A percentile compares a stretch with the other conserved stretches of the same genome.
Conservation (phyloP, 768 basidiomycete genomes). For the Baorangia bicolor region DNA sequence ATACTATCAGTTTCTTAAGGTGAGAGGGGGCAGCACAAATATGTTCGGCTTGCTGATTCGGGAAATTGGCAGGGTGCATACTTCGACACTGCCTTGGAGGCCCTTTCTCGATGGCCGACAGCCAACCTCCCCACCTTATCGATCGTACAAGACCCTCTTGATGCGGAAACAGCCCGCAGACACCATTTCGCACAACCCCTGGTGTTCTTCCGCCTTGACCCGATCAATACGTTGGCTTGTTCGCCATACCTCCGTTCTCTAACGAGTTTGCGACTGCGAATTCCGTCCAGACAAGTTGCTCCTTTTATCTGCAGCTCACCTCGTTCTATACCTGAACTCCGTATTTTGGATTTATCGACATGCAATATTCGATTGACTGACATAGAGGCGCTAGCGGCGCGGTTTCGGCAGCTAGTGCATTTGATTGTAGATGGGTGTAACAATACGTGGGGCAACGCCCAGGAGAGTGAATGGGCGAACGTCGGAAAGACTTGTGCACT, state of each 20-base stretch:
- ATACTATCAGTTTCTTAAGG: slow-evolving; percentile 82
- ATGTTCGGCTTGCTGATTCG: neutral
- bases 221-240: slow-evolving; percentile 46
- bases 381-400: slow-evolving; percentile 51
- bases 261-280: slow-evolving; percentile 61
- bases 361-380: slow-evolving; percentile 55
- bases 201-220: slow-evolving; percentile 74
- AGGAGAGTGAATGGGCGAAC: slow-evolving; percentile 55
- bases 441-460: slow-evolving; percentile 49
- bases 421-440: slow-evolving; percentile 71
- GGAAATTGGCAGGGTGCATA: slow-evolving; percentile 68
- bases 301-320: slow-evolving; percentile 36
- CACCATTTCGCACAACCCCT: slow-evolving; percentile 78
- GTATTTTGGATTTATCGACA: slow-evolving; percentile 75
- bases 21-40: slow-evolving; percentile 17
- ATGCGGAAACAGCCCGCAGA: slow-evolving; percentile 36
- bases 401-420: slow-evolving; percentile 53
- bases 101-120: slow-evolving; percentile 63
- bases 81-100: slow-evolving; percentile 70
- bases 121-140: slow-evolving; percentile 47
- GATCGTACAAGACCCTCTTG: slow-evolving; percentile 65
- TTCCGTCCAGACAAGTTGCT: slow-evolving; percentile 65
- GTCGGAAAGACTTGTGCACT: slow-evolving; percentile 64
- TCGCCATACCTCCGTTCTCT: slow-evolving; percentile 46
- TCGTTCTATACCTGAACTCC: slow-evolving; percentile 43